Evolutionary conservation across 176 grass and related monocot species (phyloP), one percentile per base, ranked within the genome.

Genomic region (Tillandsia leiboldiana): DNA sequence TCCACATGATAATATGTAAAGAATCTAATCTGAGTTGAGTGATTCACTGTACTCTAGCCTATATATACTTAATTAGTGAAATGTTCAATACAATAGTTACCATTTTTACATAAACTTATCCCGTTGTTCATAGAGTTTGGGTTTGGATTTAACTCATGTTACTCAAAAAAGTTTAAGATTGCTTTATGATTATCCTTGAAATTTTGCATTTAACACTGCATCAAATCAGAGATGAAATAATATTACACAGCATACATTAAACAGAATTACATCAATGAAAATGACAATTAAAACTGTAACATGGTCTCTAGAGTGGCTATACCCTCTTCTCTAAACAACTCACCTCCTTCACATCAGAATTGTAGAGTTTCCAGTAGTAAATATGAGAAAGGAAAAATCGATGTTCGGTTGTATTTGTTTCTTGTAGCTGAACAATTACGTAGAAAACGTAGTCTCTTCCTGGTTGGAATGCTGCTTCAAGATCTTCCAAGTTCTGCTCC

Each of bases 371-470:
- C 8, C 17, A 59, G 12, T 9, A 59, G 2, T 59, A 3, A 59
- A 20, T 3, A 59, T 20, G 56, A 2, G 3, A 15, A 7, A 49
- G 10, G 13, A 53, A 4, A 27, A 48, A 14, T 58, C 33, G 24
- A 20, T 11, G 15, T 79, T 56, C 51, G 8, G 63, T 10, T 71
- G 18, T 18, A 42, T 84, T 28, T 64, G 63, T 62, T 74, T 69
- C 62, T 27, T 78, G 67, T 33, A 85, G 9, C 81, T 81, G 73
- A 65, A 92, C 48, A 54, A 63, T 64, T 22, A 79, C 73, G 48
- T 80, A 77, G 69, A 88, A 88, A 62, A 66, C 82, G 64, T 88
- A 92, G 56, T 85, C 73, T 69, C 85, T 83, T 69, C 89, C 89
- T 6, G 85, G 89, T 78, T 88, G 73, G 48, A 92, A 92, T 23